Evolutionary conservation across 129 eudicot genomes (phyloP), one percentile per base, ranked within the genome.

Genomic region (Mikania micrantha): DNA sequence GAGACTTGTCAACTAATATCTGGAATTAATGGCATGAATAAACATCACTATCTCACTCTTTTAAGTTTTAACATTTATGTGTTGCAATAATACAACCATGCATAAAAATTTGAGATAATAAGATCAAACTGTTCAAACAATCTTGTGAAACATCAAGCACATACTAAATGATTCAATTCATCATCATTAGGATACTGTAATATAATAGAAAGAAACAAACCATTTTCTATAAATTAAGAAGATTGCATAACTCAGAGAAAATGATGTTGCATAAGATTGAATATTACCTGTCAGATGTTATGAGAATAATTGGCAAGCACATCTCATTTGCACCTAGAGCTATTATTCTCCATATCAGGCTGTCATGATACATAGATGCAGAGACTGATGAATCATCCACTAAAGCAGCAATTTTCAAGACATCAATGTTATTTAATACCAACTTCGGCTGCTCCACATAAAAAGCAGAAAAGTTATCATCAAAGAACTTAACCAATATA

Each of bases 271-370:
- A 74, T 38, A 29, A 48, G 40, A 45, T 16, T 7, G 2, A 72
- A 47, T 61, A 59, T 75, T 85, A 91, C 98, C 98, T 76, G 76
- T 88, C 96, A 41, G 98, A 92, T 36, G 98, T 88, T 39, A 92
- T 72, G 63, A 92, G 84, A 80, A 92, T 63, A 67, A 88, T 75
- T 0, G 98, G 98, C 57, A 92, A 80, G 63, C 90, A 83, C 77
- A 71, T 92, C 78, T 92, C 96, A 66, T 92, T 92, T 22, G 84
- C 98, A 52, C 98, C 96, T 82, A 92, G 72, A 69, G 96, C 96
- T 66, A 92, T 82, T 17, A 88, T 84, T 78, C 96, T 85, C 96
- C 98, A 92, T 17, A 92, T 85, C 75, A 92, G 76, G 69, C 96
- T 92, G 63, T 92, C 98, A 73, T 92, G 98, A 75, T 88, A 91